Conservation (phyloP, 805 yeast species). For the Naumovozyma castellii region DNA sequence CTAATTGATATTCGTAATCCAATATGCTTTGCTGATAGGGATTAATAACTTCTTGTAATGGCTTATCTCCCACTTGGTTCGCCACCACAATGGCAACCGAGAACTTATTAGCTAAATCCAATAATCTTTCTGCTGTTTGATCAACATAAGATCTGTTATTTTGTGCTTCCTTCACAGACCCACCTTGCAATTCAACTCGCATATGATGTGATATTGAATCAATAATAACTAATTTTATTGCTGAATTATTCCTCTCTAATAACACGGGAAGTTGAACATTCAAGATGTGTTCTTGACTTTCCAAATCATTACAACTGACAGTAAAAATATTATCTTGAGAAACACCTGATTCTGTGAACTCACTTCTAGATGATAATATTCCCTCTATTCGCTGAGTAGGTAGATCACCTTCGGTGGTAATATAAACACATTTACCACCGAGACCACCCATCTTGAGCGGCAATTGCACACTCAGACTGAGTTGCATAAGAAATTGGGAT, state of each 20-base stretch:
- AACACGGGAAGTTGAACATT: conserved; percentile 60
- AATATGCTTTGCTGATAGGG: conserved; percentile 14
- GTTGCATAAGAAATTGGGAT: conserved; percentile 65
- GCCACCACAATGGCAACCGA: conserved; percentile 58
- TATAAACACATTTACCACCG: conserved; percentile 47
- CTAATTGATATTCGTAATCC: conserved; percentile 53
- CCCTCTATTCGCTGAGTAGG: conserved; percentile 58
- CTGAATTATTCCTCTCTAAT: conserved; percentile 29
- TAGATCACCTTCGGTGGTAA: conserved; percentile 68
- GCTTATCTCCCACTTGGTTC: conserved; percentile 70
- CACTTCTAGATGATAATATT: conserved; percentile 31
- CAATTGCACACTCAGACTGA: conserved; percentile 50
- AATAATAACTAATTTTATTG: conserved; percentile 50
- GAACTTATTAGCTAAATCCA: conserved; percentile 38
- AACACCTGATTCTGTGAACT: conserved; percentile 31
- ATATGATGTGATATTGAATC: conserved; percentile 83
- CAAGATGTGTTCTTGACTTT: conserved; percentile 63
- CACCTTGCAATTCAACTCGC: conserved; percentile 46
- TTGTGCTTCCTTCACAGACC: conserved; percentile 29
- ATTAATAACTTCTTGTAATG: conserved; percentile 11
- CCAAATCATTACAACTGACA: conserved; percentile 56
- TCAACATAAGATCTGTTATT: conserved; percentile 37
- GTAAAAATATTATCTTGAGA: conserved; percentile 37
- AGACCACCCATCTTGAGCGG: conserved; percentile 41
- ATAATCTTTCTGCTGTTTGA: conserved; percentile 39